These are phyloP conservation scores for Rhodotorula sphaerocarpa DNA, from an alignment of 768 basidiomycete genomes.

Conservation along the genomic window DNA sequence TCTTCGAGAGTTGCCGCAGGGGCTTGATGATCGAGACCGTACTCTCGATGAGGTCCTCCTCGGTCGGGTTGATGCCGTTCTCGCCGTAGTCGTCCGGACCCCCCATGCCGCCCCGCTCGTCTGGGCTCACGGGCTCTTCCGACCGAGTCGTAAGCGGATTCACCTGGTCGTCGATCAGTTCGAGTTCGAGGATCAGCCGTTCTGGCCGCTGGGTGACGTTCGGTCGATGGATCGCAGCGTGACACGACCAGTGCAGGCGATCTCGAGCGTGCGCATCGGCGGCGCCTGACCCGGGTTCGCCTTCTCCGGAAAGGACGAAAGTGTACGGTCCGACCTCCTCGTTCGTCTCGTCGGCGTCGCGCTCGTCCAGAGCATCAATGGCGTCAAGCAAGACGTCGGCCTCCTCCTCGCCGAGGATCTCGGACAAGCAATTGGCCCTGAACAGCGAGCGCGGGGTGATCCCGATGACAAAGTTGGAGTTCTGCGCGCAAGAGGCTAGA, in stretches of 20 bases:
- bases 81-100: constrained; percentile 29
- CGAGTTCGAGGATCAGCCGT: constrained; percentile 60
- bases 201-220: constrained; percentile 8
- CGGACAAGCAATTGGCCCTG: constrained; percentile 62
- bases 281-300: constrained; percentile 54
- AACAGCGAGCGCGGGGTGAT: constrained; percentile 65
- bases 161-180: constrained; percentile 60
- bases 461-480: constrained; percentile 65
- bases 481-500: constrained; percentile 47
- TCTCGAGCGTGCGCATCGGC: constrained; percentile 40
- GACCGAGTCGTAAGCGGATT: constrained; percentile 54
- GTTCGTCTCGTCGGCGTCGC: constrained; percentile 44
- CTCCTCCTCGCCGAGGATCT: constrained; percentile 59
- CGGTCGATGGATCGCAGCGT: constrained; percentile 61
- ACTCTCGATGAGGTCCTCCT: constrained; percentile 43
- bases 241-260: constrained; percentile 57
- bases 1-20: constrained; percentile 60
- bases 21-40: constrained; percentile 63
- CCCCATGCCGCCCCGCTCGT: constrained; percentile 22
- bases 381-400: constrained; percentile 65
- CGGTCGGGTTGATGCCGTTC: constrained; percentile 30
- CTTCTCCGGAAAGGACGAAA: constrained; percentile 63
- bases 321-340: constrained; percentile 51
- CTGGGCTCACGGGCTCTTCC: constrained; percentile 14
- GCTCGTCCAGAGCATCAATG: constrained; percentile 58